Evolutionary conservation across 169 alveolate genomes (phyloP).

Genomic region (Plasmodium ovale): DNA sequence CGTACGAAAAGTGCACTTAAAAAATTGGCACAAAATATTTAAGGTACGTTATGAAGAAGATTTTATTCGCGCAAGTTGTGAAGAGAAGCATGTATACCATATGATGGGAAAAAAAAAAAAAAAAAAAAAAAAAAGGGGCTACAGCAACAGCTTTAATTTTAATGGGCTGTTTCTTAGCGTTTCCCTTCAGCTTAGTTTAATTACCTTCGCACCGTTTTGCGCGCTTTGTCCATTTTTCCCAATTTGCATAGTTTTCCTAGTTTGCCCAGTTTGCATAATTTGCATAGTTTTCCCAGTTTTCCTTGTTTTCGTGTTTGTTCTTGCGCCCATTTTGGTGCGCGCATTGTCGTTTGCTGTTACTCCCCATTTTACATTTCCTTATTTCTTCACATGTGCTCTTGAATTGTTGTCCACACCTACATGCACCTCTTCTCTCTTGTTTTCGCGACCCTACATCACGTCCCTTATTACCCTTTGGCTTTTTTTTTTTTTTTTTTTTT

Average conservation of each 20-base stretch:
- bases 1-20: no score
- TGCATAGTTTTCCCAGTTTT: not conserved
- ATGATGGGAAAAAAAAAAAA: not conserved
- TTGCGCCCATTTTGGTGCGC: not conserved
- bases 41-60: no score
- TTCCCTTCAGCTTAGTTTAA: not conserved
- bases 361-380: no score
- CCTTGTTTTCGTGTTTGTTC: not conserved
- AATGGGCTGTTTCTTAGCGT: not conserved
- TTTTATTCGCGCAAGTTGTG: no score
- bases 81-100: not conserved
- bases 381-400: no score
- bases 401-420: no score
- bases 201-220: not conserved
- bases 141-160: not conserved
- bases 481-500: not conserved
- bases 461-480: not conserved
- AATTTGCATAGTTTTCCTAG: not conserved
- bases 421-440: no score
- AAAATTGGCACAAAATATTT: no score
- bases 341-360: no score
- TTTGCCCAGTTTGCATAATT: no score
- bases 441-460: no score
- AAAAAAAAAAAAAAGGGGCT: not conserved
- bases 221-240: no score